phyloP scores from a whole-genome alignment of 305 asterid genomes.

The Stenogyne calaminthoides region DNA sequence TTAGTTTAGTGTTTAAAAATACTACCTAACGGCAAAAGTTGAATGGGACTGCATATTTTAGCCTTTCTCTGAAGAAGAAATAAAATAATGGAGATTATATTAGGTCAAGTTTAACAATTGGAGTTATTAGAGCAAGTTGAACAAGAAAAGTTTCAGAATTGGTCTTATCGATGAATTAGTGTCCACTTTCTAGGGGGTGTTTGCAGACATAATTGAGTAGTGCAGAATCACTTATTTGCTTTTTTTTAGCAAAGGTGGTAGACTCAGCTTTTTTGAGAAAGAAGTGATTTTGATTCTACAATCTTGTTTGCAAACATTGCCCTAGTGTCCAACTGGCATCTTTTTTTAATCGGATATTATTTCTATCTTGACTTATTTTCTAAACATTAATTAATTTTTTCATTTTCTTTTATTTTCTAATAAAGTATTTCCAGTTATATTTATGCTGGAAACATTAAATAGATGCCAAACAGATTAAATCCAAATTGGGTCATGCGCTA shows the following conservation, averaged over 20 bases:
- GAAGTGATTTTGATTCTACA: no score
- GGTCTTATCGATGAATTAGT: conserved; percentile 6
- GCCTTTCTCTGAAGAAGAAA: not conserved
- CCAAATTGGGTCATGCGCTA: not conserved
- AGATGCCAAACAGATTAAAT: not conserved
- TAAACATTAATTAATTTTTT: no score
- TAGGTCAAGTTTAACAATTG: conserved; percentile 29
- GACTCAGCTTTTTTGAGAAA: no score
- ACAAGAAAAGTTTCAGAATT: conserved; percentile 8
- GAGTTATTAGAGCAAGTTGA: not conserved
- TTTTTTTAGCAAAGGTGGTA: no score
- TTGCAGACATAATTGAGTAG: no score
- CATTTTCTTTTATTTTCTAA: no score
- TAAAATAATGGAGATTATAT: not conserved
- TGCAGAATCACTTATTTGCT: no score
- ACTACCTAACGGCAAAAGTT: no score
- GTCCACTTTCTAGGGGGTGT: conserved; percentile 14
- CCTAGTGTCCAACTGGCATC: conserved; percentile 24
- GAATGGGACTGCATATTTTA: not conserved
- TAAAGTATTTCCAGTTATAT: no score
- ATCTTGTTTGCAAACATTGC: not conserved
- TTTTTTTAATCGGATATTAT: not conserved
- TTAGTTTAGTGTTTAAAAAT: no score
- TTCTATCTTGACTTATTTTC: not conserved
- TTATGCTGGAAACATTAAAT: not conserved